Base-by-base conservation (phyloP, 2,329 filamentous ascomycete species). In the Fusarium zealandicum region DNA sequence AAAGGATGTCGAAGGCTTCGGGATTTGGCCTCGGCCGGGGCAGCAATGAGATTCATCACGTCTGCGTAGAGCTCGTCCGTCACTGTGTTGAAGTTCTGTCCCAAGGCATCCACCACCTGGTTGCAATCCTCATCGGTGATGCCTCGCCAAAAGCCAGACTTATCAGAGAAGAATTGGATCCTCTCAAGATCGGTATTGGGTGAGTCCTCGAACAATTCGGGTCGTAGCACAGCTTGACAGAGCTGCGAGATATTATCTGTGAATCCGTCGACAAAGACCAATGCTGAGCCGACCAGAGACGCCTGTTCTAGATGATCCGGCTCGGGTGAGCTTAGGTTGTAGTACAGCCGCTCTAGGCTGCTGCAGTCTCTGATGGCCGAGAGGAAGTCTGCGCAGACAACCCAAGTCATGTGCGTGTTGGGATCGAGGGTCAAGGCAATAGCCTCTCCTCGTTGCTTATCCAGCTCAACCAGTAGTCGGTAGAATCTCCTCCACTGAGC, bases 401-500 rank as follows among this genome's bases (percentile, higher is more conserved):
- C 82, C 92, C 92, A 97, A 2, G 91, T 84, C 76, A 93, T 83
- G 42, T 88, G 87, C 9, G 82, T 81, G 40, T 84, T 80, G 1
- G 82, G 73, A 67, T 98, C 95, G 49, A 90, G 86, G 1, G 87
- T 84, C 37, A 98, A 78, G 1, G 90, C 87, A 37, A 98, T 75
- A 0, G 90, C 88, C 68, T 97, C 93, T 14, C 90, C 89, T 67
- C 93, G 83, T 67, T 91, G 88, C 67, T 90, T 92, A 70, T 98
- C 92, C 33, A 99, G 78, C 70, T 96, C 93, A 11, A 90, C 81
- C 14, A 96, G 82, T 14, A 98, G 81, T 27, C 92, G 87, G 76
- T 92, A 96, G 73, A 96, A 96, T 43, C 90, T 85, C 59, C 90
- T 86, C 95, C 95, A 99, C 71, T 96, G 92, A 10, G 84, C 82